Conservation (phyloP, 352 stramenopile species). For the Thalassiosira exigua region DNA sequence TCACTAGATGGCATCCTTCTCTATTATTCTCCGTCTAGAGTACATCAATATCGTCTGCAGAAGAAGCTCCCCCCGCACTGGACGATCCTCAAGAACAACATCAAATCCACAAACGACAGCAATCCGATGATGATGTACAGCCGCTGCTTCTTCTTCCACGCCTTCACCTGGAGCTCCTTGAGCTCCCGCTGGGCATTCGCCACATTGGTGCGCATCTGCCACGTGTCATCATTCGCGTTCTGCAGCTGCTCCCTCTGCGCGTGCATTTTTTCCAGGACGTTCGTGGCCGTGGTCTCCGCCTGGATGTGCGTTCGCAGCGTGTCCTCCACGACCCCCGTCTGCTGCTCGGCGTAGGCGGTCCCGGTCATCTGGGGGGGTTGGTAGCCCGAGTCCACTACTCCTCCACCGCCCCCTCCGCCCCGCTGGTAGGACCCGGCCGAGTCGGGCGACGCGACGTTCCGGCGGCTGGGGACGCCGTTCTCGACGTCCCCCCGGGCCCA, state of each 20-base stretch:
- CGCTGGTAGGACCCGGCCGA: slow-evolving; percentile 48
- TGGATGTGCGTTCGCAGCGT: slow-evolving; percentile 72
- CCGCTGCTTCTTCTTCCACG: slow-evolving; percentile 67
- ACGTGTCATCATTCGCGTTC: slow-evolving; percentile 78
- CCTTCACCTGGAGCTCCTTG: slow-evolving; percentile 71
- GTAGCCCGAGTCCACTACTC: slow-evolving; percentile 25
- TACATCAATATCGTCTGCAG: slow-evolving; percentile 63
- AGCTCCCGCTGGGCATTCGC: slow-evolving; percentile 75
- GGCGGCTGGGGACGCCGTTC: slow-evolving; percentile 31
- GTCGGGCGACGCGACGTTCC: slow-evolving; percentile 15
- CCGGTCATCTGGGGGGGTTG: slow-evolving; percentile 33
- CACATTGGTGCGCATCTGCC: slow-evolving; percentile 72
- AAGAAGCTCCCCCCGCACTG: slow-evolving; percentile 82
- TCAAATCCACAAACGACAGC: slow-evolving; percentile 66
- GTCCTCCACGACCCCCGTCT: slow-evolving; percentile 73
- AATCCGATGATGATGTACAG: slow-evolving; percentile 74
- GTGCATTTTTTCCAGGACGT: slow-evolving; percentile 75
- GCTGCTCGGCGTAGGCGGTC: slow-evolving; percentile 73
- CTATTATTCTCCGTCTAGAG: too few relatives aligned
- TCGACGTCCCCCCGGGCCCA: slow-evolving; percentile 39
- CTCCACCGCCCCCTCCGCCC: slow-evolving; percentile 10
- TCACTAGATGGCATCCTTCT: too few relatives aligned
- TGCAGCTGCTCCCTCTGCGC: slow-evolving; percentile 76
- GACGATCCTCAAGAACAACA: slow-evolving; percentile 75
- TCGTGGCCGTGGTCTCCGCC: slow-evolving; percentile 71